Conservation (phyloP, 306 rosid species). For the Gastrolobium bilobum region DNA sequence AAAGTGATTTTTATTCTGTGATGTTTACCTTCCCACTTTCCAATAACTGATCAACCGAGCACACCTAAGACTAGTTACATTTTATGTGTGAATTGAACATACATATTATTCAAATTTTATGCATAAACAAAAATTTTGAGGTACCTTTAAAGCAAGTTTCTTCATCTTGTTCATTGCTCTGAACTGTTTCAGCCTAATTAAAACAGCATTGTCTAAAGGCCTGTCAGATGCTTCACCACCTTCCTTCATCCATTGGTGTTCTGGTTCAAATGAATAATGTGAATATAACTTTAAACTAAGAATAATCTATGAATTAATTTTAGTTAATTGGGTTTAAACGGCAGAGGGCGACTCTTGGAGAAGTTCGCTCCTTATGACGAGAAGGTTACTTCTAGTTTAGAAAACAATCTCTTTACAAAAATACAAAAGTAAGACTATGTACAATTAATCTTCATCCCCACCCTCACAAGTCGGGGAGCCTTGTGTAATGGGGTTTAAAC, state of each 20-base stretch:
- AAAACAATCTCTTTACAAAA: too few relatives aligned
- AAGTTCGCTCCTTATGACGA: too few relatives aligned
- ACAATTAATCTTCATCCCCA: too few relatives aligned
- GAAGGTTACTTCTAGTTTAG: too few relatives aligned
- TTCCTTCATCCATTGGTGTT: constrained; percentile 91
- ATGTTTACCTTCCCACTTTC: not conserved
- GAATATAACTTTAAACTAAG: not conserved
- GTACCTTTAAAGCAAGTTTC: constrained; percentile 80
- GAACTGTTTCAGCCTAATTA: constrained; percentile 92
- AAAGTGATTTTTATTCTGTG: not conserved
- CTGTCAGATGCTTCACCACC: constrained; percentile 75
- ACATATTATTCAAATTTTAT: not conserved
- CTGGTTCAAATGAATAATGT: constrained; percentile 58
- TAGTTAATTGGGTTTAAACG: too few relatives aligned
- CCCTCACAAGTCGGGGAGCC: too few relatives aligned
- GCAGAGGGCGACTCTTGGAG: too few relatives aligned
- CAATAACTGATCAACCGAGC: too few relatives aligned
- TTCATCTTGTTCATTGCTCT: constrained; percentile 98
- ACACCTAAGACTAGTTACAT: not conserved
- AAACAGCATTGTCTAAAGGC: constrained; percentile 89
- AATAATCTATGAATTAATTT: too few relatives aligned
- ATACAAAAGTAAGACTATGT: too few relatives aligned
- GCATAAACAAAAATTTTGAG: constrained; percentile 15
- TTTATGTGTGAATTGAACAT: not conserved
- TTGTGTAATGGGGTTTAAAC: too few relatives aligned